Evolutionary conservation across 1,284 basidiomycete species (phyloP).

Genomic region (Ganoderma boninense): DNA sequence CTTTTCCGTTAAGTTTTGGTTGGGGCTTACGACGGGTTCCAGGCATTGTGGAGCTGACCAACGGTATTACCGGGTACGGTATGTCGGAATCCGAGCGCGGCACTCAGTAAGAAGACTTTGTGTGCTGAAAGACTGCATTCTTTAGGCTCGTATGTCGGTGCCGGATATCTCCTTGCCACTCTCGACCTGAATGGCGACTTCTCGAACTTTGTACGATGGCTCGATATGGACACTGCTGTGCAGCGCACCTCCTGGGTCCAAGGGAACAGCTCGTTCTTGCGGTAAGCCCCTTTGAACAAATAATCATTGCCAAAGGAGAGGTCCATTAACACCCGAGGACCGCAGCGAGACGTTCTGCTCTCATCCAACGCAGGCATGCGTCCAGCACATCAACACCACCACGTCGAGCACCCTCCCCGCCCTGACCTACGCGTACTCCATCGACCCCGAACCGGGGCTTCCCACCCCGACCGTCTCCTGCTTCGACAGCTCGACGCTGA

Average conservation of each 20-base stretch:
- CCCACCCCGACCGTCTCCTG: conserved; percentile 70
- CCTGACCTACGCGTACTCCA: conserved; percentile 62
- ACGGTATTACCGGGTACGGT: conserved; percentile 70
- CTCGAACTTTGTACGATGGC: conserved; percentile 67
- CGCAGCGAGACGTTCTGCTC: conserved; percentile 75
- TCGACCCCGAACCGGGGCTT: conserved; percentile 54
- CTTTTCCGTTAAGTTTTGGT: not conserved
- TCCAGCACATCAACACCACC: conserved; percentile 59
- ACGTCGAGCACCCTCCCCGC: conserved; percentile 42
- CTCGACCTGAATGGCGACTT: conserved; percentile 51
- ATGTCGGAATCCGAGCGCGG: not conserved
- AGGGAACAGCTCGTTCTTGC: conserved; percentile 49
- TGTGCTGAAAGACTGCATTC: not conserved
- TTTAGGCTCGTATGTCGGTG: conserved; percentile 73
- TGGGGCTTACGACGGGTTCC: not conserved
- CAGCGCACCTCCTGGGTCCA: conserved; percentile 68
- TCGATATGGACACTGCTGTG: conserved; percentile 72
- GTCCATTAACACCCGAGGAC: not conserved
- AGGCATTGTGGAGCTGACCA: conserved; percentile 65
- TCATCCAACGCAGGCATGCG: conserved; percentile 65
- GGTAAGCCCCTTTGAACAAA: conserved; percentile 46
- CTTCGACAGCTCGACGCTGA: conserved; percentile 61
- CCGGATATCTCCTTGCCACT: conserved; percentile 67
- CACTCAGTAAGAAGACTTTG: no score
- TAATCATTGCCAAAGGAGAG: no score